Percentiles rank a stretch among this genome's conserved stretches.
Conservation (phyloP, 805 yeast species). For the Cyberlindnera suaveolens region DNA sequence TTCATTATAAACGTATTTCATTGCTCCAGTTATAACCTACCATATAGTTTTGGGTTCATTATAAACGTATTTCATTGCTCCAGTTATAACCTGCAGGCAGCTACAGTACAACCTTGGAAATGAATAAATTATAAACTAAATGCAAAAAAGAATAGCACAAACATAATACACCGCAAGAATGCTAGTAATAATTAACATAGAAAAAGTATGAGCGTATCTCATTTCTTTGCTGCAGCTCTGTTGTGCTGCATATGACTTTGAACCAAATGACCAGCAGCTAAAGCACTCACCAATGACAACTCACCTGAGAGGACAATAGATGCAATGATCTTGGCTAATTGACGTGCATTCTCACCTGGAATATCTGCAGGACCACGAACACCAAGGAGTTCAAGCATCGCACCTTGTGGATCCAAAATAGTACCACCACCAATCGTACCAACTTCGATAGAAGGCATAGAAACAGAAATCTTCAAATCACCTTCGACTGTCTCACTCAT, state of each 20-base stretch:
- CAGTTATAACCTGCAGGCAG: no score
- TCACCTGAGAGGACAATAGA: slow-evolving; percentile 95
- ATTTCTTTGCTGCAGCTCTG: slow-evolving; percentile 38
- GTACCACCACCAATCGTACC: slow-evolving; percentile 99
- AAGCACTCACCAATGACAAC: slow-evolving; percentile 87
- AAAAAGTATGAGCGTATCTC: background rate
- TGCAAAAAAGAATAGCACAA: no score
- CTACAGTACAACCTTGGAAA: no score
- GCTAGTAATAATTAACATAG: background rate
- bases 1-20: no score
- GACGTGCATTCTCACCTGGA: slow-evolving; percentile 94
- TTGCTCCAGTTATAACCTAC: no score
- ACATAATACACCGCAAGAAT: no score
- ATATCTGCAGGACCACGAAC: slow-evolving; percentile 90
- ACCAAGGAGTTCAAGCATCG: slow-evolving; percentile 91
- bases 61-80: no score
- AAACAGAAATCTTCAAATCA: slow-evolving; percentile 85
- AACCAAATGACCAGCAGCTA: slow-evolving; percentile 97
- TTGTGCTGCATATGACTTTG: slow-evolving; percentile 97
- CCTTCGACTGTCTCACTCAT: slow-evolving; percentile 78
- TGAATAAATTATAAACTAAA: no score
- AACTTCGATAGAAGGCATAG: slow-evolving; percentile 98
- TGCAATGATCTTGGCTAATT: slow-evolving; percentile 87
- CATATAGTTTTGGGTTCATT: no score
- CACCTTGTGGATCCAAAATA: slow-evolving; percentile 91